Conservation (phyloP, 2,329 filamentous ascomycete species). For the Nigrospora oryzae region DNA sequence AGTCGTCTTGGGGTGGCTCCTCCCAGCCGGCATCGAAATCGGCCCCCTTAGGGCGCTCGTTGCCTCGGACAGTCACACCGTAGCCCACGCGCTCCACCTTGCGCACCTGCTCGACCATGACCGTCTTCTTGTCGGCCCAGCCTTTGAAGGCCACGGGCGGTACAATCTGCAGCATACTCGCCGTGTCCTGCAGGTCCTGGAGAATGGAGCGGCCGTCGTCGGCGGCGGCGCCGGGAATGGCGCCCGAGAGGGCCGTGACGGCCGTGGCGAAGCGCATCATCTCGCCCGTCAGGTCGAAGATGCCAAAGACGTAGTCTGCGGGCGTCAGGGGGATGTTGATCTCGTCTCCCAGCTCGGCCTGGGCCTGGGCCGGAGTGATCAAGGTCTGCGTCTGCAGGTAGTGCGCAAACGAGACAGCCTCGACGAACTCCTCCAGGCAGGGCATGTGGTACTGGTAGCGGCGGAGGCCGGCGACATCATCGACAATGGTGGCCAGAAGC, state of each 20-base stretch:
- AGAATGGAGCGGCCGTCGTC: conserved; percentile 53
- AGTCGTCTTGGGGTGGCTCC: background rate
- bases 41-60: conserved; percentile 26
- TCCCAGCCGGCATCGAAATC: conserved; percentile 8
- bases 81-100: conserved; percentile 93
- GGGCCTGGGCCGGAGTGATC: conserved; percentile 57
- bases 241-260: conserved; percentile 67
- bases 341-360: conserved; percentile 30
- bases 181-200: conserved; percentile 70
- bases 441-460: conserved; percentile 79
- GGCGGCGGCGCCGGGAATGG: conserved; percentile 30
- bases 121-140: conserved; percentile 71
- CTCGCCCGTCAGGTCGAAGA: conserved; percentile 93
- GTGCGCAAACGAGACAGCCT: conserved; percentile 80
- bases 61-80: conserved; percentile 67
- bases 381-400: conserved; percentile 75
- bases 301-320: conserved; percentile 80
- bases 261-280: conserved; percentile 96
- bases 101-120: conserved; percentile 80
- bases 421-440: conserved; percentile 89
- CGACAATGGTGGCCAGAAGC: conserved; percentile 58
- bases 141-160: conserved; percentile 47
- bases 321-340: conserved; percentile 57
- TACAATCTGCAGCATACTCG: conserved; percentile 68
- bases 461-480: conserved; percentile 72